Percentiles rank a stretch among this genome's conserved stretches.
Conservation (phyloP, 257 asterid species). For the Mentha longifolia region DNA sequence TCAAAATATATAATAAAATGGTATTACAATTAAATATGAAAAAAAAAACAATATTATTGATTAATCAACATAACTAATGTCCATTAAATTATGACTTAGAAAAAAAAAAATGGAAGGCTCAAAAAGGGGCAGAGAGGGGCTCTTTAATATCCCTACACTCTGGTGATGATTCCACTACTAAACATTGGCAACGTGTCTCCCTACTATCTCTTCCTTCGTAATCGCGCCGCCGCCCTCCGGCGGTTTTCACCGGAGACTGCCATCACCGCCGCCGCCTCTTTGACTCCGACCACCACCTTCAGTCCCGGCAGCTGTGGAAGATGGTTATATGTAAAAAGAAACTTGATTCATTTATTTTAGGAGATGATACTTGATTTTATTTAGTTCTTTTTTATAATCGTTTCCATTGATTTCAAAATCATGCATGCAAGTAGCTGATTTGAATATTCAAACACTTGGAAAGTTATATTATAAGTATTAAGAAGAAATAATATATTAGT, state of each 20-base stretch:
- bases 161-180: constrained; percentile 42
- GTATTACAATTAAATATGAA: too few relatives aligned
- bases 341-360: too few relatives aligned
- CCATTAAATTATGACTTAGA: neutral
- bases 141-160: constrained; percentile 47
- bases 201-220: constrained; percentile 9
- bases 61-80: neutral
- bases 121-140: constrained; percentile 80
- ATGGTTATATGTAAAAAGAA: too few relatives aligned
- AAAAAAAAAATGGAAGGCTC: constrained; percentile 23
- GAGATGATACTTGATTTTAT: too few relatives aligned
- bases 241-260: constrained; percentile 38
- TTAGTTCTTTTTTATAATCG: too few relatives aligned
- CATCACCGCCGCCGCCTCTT: constrained; percentile 13
- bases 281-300: too few relatives aligned
- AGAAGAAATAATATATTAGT: too few relatives aligned
- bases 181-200: constrained; percentile 60
- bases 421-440: too few relatives aligned
- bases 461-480: too few relatives aligned
- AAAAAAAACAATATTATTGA: neutral
- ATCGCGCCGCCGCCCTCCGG: constrained; percentile 15
- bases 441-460: too few relatives aligned
- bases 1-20: neutral
- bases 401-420: too few relatives aligned
- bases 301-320: constrained; percentile 41